A percentile compares a stretch with the other conserved stretches of the same genome.
Evolutionary conservation across 306 rosid genomes (phyloP).

Genomic region (Acmispon strigosus): DNA sequence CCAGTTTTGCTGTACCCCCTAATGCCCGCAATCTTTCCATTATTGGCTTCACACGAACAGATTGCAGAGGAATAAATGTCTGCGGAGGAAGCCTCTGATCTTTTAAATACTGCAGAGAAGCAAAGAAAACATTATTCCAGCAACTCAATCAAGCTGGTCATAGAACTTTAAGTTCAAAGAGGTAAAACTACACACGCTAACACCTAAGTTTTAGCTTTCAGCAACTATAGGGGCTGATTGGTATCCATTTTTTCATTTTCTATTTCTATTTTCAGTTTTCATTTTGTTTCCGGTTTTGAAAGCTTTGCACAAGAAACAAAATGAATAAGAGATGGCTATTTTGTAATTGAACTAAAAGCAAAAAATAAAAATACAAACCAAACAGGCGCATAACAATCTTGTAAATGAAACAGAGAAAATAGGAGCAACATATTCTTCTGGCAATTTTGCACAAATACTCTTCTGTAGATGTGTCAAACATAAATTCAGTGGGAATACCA

Average conservation of each 20-base stretch:
- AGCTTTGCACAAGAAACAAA: too few relatives aligned
- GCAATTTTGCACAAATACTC: background rate
- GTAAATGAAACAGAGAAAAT: background rate
- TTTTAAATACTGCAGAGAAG: constrained; percentile 83
- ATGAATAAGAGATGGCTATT: too few relatives aligned
- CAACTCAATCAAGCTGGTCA: background rate
- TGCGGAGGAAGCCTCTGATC: constrained; percentile 99
- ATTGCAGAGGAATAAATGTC: constrained; percentile 98
- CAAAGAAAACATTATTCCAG: constrained; percentile 16
- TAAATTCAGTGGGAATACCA: background rate
- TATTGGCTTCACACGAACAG: constrained; percentile 88
- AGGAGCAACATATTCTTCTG: background rate
- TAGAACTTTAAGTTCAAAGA: constrained; percentile 3
- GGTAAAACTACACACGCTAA: background rate
- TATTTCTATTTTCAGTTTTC: too few relatives aligned
- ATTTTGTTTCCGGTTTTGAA: too few relatives aligned
- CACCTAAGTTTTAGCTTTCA: constrained; percentile 13
- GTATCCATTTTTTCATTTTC: too few relatives aligned
- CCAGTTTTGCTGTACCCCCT: constrained; percentile 80
- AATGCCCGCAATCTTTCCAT: constrained; percentile 85
- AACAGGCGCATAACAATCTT: background rate
- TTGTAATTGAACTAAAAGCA: too few relatives aligned
- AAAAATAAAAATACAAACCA: too few relatives aligned
- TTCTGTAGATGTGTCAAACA: background rate
- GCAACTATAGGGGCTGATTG: background rate